These are phyloP conservation scores for Cyberlindnera galapagoensis DNA, from an alignment of 805 yeast species.

Conservation along the genomic window DNA sequence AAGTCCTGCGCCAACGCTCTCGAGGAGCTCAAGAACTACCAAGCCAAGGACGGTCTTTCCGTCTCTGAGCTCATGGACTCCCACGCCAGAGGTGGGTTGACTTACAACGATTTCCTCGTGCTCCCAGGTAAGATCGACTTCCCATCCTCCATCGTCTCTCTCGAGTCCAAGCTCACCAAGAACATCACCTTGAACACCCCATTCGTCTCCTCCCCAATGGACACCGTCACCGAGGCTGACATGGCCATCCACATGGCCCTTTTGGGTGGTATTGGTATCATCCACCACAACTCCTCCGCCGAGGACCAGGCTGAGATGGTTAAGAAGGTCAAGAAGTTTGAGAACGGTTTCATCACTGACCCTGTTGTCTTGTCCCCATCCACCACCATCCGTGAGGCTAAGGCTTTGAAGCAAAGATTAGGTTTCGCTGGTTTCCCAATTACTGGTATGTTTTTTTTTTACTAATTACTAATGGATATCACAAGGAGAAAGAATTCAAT, in stretches of 20 bases:
- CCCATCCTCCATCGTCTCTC: slow-evolving; percentile 68
- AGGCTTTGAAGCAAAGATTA: slow-evolving; percentile 55
- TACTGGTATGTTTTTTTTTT: slow-evolving; percentile 75
- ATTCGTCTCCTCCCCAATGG: slow-evolving; percentile 98
- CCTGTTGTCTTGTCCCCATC: slow-evolving; percentile 82
- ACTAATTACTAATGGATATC: slow-evolving; percentile 3
- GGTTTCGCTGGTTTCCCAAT: slow-evolving; percentile 99
- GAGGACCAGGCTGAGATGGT: slow-evolving; percentile 99
- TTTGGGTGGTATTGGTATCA: slow-evolving; percentile 97
- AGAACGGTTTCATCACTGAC: slow-evolving; percentile 94
- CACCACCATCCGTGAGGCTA: slow-evolving; percentile 75
- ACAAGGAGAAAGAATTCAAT: too few relatives aligned
- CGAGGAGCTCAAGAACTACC: slow-evolving; percentile 57
- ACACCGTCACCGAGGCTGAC: slow-evolving; percentile 93
- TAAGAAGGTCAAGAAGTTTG: slow-evolving; percentile 90
- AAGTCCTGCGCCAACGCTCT: slow-evolving; percentile 56
- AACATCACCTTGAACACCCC: slow-evolving; percentile 89
- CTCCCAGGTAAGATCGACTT: slow-evolving; percentile 92
- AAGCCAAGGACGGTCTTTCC: slow-evolving; percentile 77
- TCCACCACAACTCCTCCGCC: slow-evolving; percentile 94
- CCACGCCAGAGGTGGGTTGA: slow-evolving; percentile 84
- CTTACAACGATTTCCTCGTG: slow-evolving; percentile 93
- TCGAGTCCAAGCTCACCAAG: slow-evolving; percentile 87
- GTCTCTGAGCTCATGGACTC: slow-evolving; percentile 87
- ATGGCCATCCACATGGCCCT: slow-evolving; percentile 99